Evolutionary conservation across 2,329 filamentous ascomycete species (phyloP).

Genomic region (Colletotrichum camelliae): DNA sequence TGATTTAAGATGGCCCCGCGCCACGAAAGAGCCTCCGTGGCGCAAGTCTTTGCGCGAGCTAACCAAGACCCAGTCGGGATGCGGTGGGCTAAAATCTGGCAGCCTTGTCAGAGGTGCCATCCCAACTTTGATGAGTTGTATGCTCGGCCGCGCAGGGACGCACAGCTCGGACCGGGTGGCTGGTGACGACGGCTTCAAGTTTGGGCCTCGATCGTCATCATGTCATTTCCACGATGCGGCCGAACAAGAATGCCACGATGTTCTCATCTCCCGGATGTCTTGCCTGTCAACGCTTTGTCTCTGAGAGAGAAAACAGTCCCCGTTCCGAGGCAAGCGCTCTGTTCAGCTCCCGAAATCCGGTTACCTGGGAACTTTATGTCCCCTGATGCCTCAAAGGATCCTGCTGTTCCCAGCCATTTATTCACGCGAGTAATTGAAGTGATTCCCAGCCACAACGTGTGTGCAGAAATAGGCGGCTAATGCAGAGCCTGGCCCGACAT

Average conservation of each 20-base stretch:
- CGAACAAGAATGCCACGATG: not conserved
- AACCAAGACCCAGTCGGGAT: not conserved
- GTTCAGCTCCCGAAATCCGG: not conserved
- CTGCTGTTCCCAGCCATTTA: not conserved
- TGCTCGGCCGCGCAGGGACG: not conserved
- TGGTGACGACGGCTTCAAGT: slow-evolving; percentile 5
- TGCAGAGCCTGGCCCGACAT: not conserved
- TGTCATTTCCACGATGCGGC: not conserved
- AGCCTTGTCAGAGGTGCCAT: slow-evolving; percentile 17
- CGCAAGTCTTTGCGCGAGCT: slow-evolving; percentile 7
- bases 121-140: slow-evolving; percentile 1
- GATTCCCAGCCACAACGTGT: slow-evolving; percentile 8
- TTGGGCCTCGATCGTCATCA: not conserved
- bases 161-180: slow-evolving; percentile 6
- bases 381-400: not conserved
- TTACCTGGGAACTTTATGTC: not conserved
- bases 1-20: not conserved
- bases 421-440: not conserved
- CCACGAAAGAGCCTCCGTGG: not conserved
- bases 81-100: slow-evolving; percentile 1
- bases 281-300: not conserved
- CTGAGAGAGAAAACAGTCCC: not conserved
- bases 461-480: not conserved
- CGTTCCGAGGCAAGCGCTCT: not conserved
- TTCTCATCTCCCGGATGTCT: slow-evolving; percentile 2